Evolutionary conservation across 352 stramenopile species (phyloP).

Genomic region (Pilasporangium apinafurcum): DNA sequence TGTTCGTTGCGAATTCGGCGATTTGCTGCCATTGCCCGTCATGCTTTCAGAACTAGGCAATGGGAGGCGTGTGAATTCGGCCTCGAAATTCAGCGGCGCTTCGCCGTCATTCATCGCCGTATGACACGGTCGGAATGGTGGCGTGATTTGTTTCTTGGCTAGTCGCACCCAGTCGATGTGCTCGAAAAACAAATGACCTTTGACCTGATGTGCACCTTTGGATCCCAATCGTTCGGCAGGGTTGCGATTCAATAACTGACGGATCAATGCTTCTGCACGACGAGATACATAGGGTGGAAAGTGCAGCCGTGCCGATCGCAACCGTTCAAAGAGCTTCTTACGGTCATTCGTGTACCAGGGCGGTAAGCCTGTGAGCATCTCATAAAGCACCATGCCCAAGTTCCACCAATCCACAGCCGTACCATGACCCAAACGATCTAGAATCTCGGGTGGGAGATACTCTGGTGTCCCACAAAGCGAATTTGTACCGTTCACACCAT

Average conservation of each 20-base stretch:
- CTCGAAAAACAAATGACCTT: constrained; percentile 76
- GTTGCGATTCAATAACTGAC: constrained; percentile 75
- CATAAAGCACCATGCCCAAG: constrained; percentile 74
- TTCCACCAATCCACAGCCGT: constrained; percentile 94
- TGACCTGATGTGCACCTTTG: constrained; percentile 63
- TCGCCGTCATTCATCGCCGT: constrained; percentile 67
- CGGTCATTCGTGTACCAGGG: constrained; percentile 88
- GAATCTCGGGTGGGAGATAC: constrained; percentile 84
- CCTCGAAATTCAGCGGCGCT: constrained; percentile 79
- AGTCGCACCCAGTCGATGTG: constrained; percentile 66
- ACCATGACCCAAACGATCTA: constrained; percentile 74
- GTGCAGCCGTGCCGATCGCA: constrained; percentile 69
- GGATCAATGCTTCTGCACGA: constrained; percentile 67
- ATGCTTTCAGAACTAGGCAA: constrained; percentile 55
- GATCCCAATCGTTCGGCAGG: constrained; percentile 57
- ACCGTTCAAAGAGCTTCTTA: constrained; percentile 84
- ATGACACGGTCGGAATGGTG: constrained; percentile 73
- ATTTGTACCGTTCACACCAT: constrained; percentile 62
- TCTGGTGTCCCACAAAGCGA: constrained; percentile 84
- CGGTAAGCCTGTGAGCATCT: constrained; percentile 78
- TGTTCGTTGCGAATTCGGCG: constrained; percentile 12
- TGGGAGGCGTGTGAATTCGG: constrained; percentile 82
- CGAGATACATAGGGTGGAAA: constrained; percentile 83
- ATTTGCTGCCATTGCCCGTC: constrained; percentile 4
- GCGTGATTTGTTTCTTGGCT: constrained; percentile 45